These are phyloP conservation scores for Neoarthrinium moseri DNA, from an alignment of 2,329 filamentous ascomycete genomes.

Conservation along the genomic window DNA sequence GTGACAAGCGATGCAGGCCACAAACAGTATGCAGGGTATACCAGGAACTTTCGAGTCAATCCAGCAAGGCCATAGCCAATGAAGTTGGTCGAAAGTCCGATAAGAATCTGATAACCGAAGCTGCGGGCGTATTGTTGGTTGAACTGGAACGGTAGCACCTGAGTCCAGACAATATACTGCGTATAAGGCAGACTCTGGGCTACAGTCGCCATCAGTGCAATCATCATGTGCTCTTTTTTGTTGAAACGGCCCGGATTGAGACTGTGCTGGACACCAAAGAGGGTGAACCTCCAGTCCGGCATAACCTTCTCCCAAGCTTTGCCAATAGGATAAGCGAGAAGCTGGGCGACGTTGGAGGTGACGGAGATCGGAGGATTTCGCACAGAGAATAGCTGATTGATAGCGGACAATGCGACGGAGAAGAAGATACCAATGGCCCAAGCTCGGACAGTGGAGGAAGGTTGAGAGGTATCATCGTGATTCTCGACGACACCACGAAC, in stretches of 20 bases:
- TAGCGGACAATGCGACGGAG: slow-evolving; percentile 27
- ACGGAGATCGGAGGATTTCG: slow-evolving; percentile 39
- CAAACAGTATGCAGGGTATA: slow-evolving; percentile 23
- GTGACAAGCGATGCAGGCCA: slow-evolving; percentile 47
- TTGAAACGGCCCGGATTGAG: slow-evolving; percentile 57
- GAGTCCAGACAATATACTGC: slow-evolving; percentile 46
- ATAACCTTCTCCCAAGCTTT: slow-evolving; percentile 31
- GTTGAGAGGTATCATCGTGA: slow-evolving; percentile 35
- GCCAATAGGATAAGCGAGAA: slow-evolving; percentile 38
- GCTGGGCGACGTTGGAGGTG: slow-evolving; percentile 37
- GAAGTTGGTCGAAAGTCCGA: slow-evolving; percentile 48
- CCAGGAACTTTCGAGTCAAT: slow-evolving; percentile 18
- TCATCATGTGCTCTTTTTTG: slow-evolving; percentile 57
- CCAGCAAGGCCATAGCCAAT: slow-evolving; percentile 56
- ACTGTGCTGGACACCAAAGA: slow-evolving; percentile 42
- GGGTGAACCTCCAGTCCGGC: slow-evolving; percentile 31
- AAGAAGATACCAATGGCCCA: slow-evolving; percentile 36
- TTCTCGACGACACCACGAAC: slow-evolving; percentile 45
- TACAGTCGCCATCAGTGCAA: slow-evolving; percentile 59
- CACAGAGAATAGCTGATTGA: slow-evolving; percentile 41
- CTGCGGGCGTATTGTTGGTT: slow-evolving; percentile 43
- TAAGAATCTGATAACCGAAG: slow-evolving; percentile 47
- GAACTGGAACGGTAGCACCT: slow-evolving; percentile 46
- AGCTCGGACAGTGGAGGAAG: slow-evolving; percentile 40
- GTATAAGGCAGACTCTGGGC: slow-evolving; percentile 46